Conservation (phyloP, 768 basidiomycete genomes). For the Rhodotorula babjevae region DNA sequence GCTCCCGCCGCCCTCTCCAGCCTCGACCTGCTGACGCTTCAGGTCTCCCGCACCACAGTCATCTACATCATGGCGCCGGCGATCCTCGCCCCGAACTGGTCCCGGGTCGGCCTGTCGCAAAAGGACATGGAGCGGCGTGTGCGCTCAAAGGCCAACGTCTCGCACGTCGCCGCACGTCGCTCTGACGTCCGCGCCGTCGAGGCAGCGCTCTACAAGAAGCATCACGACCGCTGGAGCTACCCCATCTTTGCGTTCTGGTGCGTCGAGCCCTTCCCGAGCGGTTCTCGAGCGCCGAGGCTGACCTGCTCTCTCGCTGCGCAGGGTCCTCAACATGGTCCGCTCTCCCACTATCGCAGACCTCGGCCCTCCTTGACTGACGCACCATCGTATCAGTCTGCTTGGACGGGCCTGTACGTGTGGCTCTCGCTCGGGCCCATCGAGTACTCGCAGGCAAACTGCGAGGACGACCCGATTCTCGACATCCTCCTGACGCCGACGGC, state of each 20-base stretch:
- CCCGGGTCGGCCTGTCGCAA: background rate
- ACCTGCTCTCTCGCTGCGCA: background rate
- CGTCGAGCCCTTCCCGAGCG: background rate
- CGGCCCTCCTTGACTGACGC: background rate
- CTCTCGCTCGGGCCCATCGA: background rate
- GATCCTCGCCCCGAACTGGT: constrained; percentile 5
- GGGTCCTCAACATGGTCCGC: background rate
- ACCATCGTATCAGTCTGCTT: background rate
- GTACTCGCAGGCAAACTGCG: constrained; percentile 13
- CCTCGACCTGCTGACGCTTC: background rate
- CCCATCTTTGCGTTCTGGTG: background rate
- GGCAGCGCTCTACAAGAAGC: background rate
- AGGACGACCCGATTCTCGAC: background rate
- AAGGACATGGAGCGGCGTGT: background rate
- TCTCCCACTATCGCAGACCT: background rate
- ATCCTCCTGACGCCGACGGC: background rate
- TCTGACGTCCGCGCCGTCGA: constrained; percentile 2
- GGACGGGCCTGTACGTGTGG: background rate
- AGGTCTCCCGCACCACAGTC: background rate
- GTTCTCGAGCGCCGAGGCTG: too few species aligned
- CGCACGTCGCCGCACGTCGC: background rate
- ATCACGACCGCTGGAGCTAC: background rate
- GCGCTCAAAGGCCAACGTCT: background rate
- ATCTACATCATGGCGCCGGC: constrained; percentile 10
- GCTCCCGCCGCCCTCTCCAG: background rate